phyloP scores from a whole-genome alignment of 2,329 filamentous ascomycete genomes.

The Scleromitrula shiraiana region DNA sequence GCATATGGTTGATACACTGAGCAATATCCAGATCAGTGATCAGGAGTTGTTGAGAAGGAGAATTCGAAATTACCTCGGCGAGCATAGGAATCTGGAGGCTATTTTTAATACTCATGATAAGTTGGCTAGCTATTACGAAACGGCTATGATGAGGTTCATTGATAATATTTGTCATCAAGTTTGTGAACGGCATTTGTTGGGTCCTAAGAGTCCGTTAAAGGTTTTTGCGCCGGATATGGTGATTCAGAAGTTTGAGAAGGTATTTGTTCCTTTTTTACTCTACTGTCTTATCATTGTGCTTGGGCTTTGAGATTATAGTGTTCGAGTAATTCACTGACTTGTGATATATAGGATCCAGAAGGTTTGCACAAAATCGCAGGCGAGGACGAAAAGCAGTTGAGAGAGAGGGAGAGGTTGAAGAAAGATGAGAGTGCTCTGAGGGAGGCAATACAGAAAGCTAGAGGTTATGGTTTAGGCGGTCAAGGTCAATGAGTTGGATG shows the following conservation, averaged over 20 bases:
- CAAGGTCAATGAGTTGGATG: too few species aligned
- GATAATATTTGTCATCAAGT: slow-evolving; percentile 20
- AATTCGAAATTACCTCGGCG: neutral
- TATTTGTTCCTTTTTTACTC: neutral
- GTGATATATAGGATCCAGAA: neutral
- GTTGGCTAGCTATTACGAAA: slow-evolving; percentile 13
- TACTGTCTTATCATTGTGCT: too few species aligned
- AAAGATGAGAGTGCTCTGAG: neutral
- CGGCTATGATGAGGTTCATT: slow-evolving; percentile 15
- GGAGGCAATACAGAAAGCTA: neutral
- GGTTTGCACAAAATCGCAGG: neutral
- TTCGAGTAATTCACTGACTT: neutral
- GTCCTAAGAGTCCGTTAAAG: slow-evolving; percentile 11
- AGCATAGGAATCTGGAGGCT: neutral
- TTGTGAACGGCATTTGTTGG: slow-evolving; percentile 18
- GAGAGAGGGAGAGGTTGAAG: neutral
- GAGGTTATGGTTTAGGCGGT: neutral
- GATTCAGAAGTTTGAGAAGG: neutral
- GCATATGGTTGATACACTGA: neutral
- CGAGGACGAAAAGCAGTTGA: neutral
- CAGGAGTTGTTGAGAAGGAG: neutral
- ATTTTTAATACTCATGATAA: slow-evolving; percentile 11
- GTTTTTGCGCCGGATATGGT: slow-evolving; percentile 11
- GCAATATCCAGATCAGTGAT: neutral
- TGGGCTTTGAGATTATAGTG: neutral